A percentile compares a stretch with the other conserved stretches of the same genome.
Evolutionary conservation across 169 alveolate genomes (phyloP).

Genomic region (Cardiosporidium cionae): DNA sequence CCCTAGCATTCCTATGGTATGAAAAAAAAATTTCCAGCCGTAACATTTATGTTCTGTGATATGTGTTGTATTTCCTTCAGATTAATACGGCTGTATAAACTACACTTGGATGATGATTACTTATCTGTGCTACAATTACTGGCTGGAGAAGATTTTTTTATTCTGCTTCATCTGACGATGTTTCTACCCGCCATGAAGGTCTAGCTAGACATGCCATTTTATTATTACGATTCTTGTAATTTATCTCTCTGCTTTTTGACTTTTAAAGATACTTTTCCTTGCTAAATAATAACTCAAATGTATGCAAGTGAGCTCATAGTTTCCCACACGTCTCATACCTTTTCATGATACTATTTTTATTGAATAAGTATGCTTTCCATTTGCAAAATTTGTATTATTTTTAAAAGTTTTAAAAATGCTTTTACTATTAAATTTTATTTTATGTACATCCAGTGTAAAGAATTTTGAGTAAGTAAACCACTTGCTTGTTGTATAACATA

Average conservation of each 20-base stretch:
- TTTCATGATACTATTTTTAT: background rate
- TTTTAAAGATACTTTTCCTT: background rate
- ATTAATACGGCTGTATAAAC: background rate
- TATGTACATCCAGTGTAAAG: no score
- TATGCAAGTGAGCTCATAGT: no score
- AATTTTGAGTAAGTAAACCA: no score
- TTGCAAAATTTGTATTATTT: no score
- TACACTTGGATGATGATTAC: background rate
- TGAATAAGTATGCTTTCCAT: background rate
- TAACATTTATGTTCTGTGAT: no score
- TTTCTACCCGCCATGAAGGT: slow-evolving; percentile 29
- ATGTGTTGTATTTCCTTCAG: no score
- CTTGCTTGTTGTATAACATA: no score
- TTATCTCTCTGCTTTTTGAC: background rate
- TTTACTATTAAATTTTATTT: no score
- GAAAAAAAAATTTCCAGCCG: no score
- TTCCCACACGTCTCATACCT: background rate
- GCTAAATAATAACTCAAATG: background rate
- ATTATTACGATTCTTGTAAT: background rate
- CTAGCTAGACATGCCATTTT: background rate
- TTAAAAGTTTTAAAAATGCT: no score
- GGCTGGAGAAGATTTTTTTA: slow-evolving; percentile 36
- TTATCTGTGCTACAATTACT: slow-evolving; percentile 15
- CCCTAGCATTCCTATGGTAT: no score
- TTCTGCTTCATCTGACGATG: slow-evolving; percentile 34